Evolutionary conservation across 768 basidiomycete species (phyloP).

Genomic region (Rhodotorula graminis): DNA sequence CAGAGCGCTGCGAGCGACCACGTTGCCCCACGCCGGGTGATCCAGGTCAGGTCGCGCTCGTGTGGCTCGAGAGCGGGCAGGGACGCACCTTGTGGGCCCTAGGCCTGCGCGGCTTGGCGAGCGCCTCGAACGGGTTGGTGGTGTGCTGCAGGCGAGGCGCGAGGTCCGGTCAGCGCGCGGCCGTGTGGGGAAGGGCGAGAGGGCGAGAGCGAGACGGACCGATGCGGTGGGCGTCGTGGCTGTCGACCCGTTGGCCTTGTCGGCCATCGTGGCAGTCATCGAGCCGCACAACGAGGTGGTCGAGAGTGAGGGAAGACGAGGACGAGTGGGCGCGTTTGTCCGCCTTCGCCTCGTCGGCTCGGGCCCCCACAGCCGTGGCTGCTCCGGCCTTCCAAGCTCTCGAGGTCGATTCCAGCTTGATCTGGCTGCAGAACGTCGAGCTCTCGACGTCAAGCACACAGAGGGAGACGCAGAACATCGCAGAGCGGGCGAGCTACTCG

Average conservation of each 20-base stretch:
- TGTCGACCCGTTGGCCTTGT: neutral
- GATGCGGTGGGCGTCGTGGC: constrained; percentile 27
- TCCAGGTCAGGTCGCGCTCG: neutral
- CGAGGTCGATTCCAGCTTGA: too few relatives aligned
- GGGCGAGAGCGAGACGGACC: neutral
- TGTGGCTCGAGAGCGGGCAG: too few relatives aligned
- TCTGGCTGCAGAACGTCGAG: too few relatives aligned
- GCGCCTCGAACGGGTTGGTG: constrained; percentile 23
- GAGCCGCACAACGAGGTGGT: neutral
- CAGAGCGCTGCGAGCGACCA: constrained; percentile 17
- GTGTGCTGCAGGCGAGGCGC: neutral
- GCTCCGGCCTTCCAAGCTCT: too few relatives aligned
- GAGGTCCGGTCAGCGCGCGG: neutral
- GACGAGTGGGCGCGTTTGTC: too few relatives aligned
- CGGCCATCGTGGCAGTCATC: neutral
- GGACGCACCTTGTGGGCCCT: constrained; percentile 24
- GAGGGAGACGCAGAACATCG: too few relatives aligned
- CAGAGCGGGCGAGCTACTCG: neutral
- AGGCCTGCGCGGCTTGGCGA: neutral
- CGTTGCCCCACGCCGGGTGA: neutral
- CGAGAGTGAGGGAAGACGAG: neutral
- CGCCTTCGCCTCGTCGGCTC: too few relatives aligned
- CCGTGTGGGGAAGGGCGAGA: neutral
- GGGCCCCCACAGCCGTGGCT: too few relatives aligned
- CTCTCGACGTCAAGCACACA: too few relatives aligned